A percentile compares a stretch with the other conserved stretches of the same genome.
Evolutionary conservation across 73 alveolate species (phyloP).

Genomic region (Paramecium tetraurelia): DNA sequence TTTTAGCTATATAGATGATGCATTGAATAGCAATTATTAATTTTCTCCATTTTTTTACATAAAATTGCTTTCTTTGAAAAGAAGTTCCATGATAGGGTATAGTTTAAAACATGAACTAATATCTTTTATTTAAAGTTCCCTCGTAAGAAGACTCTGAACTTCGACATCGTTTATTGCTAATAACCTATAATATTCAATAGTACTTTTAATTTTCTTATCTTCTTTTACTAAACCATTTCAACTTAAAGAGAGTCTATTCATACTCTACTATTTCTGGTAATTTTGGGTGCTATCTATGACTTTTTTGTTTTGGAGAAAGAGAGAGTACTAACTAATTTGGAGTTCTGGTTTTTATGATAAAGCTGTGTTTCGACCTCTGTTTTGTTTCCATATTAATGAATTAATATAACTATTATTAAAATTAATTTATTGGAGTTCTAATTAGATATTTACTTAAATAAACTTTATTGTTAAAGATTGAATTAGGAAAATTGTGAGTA

Average conservation of each 20-base stretch:
- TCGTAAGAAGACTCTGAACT: not conserved
- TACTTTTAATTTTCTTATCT: not conserved
- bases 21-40: not conserved
- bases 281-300: not conserved
- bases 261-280: not conserved
- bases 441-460: not conserved
- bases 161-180: not conserved
- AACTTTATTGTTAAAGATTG: not conserved
- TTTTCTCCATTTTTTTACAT: not conserved
- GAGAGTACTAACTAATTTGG: not conserved
- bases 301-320: not conserved
- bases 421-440: not conserved
- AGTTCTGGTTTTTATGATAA: not conserved
- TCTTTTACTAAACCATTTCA: not conserved
- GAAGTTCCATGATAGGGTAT: not conserved
- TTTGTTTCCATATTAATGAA: not conserved
- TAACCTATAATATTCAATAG: not conserved
- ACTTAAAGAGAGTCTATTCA: not conserved
- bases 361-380: not conserved
- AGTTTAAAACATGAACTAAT: not conserved
- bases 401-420: not conserved
- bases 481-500: not conserved
- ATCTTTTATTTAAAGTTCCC: not conserved
- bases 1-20: not conserved
- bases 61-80: not conserved